phyloP scores from a whole-genome alignment of 2,329 filamentous ascomycete genomes.

The Paecilomyces sp. region DNA sequence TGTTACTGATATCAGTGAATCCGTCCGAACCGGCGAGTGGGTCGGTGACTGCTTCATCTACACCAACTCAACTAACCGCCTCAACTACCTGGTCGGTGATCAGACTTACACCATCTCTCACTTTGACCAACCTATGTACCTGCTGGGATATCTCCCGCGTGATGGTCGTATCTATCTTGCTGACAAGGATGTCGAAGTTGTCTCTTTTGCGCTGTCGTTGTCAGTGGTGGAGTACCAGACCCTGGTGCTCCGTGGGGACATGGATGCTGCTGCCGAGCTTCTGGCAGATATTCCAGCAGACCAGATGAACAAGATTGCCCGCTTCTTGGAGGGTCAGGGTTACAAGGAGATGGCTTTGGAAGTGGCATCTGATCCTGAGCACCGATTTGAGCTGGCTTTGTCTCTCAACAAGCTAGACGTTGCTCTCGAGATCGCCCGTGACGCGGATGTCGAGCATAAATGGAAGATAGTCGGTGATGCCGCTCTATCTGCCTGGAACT shows the following conservation, averaged over 20 bases:
- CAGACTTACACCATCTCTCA: constrained; percentile 97
- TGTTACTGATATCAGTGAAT: constrained; percentile 90
- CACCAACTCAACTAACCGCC: constrained; percentile 90
- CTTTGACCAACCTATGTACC: constrained; percentile 92
- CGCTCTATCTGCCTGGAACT: constrained; percentile 78
- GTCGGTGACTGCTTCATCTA: constrained; percentile 99
- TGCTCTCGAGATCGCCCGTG: constrained; percentile 73
- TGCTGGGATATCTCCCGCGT: constrained; percentile 88
- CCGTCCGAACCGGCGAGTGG: constrained; percentile 91
- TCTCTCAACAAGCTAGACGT: constrained; percentile 75
- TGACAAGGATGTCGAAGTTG: constrained; percentile 90
- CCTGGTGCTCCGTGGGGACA: constrained; percentile 83
- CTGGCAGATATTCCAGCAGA: constrained; percentile 79
- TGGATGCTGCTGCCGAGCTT: constrained; percentile 83
- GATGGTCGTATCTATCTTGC: constrained; percentile 93
- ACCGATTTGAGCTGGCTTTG: constrained; percentile 90
- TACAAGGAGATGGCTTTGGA: constrained; percentile 94
- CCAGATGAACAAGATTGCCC: constrained; percentile 95
- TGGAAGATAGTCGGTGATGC: constrained; percentile 97
- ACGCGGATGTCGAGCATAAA: constrained; percentile 87
- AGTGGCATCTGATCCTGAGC: constrained; percentile 88
- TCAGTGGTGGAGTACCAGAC: constrained; percentile 96
- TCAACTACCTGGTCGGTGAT: constrained; percentile 97
- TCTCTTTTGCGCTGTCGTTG: constrained; percentile 84
- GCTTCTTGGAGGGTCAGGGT: constrained; percentile 94